phyloP scores from a whole-genome alignment of 106 monocot species.

The Phalaenopsis aphrodite region DNA sequence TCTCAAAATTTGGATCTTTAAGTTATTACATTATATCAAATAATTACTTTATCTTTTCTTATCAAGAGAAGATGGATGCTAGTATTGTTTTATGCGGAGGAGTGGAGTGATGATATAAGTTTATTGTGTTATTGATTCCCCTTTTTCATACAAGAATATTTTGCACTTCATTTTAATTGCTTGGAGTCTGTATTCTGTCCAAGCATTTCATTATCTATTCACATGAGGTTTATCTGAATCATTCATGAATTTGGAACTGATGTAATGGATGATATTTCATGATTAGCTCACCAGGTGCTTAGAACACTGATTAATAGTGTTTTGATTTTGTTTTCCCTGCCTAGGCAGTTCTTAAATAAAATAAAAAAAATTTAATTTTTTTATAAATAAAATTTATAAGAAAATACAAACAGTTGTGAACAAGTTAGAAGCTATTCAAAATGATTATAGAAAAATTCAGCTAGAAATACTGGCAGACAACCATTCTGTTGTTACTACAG shows the following conservation, averaged over 20 bases:
- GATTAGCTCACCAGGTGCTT: not conserved
- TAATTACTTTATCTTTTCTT: not conserved
- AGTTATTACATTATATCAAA: not conserved
- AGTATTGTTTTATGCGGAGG: too few species aligned
- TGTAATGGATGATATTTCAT: not conserved
- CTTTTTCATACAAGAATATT: not conserved
- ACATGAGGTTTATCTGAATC: too few species aligned
- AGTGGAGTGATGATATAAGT: too few species aligned
- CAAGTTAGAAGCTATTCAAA: slow-evolving; percentile 84
- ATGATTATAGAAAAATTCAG: slow-evolving; percentile 87
- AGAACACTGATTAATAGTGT: not conserved
- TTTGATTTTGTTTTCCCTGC: slow-evolving; percentile 6
- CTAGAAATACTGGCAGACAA: slow-evolving; percentile 95
- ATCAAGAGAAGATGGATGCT: not conserved
- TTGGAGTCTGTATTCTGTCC: not conserved
- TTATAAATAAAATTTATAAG: slow-evolving; percentile 78
- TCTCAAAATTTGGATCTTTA: too few species aligned
- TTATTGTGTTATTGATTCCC: not conserved
- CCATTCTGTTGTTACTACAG: slow-evolving; percentile 78
- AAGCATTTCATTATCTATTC: too few species aligned
- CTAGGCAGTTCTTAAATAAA: slow-evolving; percentile 47
- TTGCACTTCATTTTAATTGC: not conserved
- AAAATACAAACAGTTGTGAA: slow-evolving; percentile 96
- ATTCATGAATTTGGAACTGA: not conserved
- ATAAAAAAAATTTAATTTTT: slow-evolving; percentile 1